A percentile compares a stretch with the other conserved stretches of the same genome.
Conservation (phyloP, 306 rosid species). For the Abrus pulchellus region DNA sequence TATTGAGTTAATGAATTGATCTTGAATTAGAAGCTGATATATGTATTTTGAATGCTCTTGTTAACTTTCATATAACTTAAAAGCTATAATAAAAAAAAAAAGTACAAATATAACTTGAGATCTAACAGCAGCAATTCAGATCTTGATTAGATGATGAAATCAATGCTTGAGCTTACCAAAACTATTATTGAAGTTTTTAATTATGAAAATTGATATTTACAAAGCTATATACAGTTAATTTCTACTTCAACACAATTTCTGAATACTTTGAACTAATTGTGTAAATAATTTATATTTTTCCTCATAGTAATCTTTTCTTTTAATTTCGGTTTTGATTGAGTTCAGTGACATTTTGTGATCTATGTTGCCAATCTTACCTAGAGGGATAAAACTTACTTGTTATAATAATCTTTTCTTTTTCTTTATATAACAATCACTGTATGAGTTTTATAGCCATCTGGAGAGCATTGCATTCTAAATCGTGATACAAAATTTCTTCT, state of each 20-base stretch:
- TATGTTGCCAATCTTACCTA: too few species aligned
- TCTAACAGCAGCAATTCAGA: background rate
- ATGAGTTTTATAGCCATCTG: constrained; percentile 4
- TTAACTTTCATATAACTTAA: constrained; percentile 1
- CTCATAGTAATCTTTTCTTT: background rate
- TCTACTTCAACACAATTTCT: constrained; percentile 2
- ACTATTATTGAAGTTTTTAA: background rate
- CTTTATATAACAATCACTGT: background rate
- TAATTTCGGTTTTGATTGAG: too few species aligned
- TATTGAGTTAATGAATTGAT: background rate
- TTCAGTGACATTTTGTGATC: too few species aligned
- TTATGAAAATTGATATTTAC: constrained; percentile 5
- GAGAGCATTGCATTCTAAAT: constrained; percentile 27
- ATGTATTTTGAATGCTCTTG: background rate
- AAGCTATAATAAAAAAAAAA: background rate
- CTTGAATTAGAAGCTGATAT: constrained; percentile 14
- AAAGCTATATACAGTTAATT: background rate
- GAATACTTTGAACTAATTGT: constrained; percentile 3
- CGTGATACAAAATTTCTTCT: constrained; percentile 37
- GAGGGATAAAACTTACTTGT: too few species aligned
- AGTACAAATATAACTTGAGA: background rate
- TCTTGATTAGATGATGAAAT: constrained; percentile 22
- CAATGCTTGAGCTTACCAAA: constrained; percentile 17
- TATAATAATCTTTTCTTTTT: background rate
- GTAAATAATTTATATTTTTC: constrained; percentile 20